phyloP scores from a whole-genome alignment of 2,329 filamentous ascomycete species.

The Fusarium sp. region DNA sequence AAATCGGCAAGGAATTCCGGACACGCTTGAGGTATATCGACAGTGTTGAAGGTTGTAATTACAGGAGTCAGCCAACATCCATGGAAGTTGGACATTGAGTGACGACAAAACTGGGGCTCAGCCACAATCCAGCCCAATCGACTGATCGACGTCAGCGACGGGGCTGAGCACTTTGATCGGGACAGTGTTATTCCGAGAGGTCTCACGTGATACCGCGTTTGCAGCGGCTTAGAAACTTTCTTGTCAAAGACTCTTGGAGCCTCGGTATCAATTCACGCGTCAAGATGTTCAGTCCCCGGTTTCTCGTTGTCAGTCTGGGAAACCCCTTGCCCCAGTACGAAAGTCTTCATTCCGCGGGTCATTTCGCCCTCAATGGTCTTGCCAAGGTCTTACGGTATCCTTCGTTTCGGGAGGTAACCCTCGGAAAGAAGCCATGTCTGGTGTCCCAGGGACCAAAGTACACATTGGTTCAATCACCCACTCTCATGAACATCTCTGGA shows the following conservation, averaged over 20 bases:
- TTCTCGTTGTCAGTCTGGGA: constrained; percentile 88
- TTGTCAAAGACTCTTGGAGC: constrained; percentile 4
- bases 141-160: constrained; percentile 48
- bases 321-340: constrained; percentile 82
- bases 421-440: constrained; percentile 65
- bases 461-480: constrained; percentile 79
- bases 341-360: constrained; percentile 89
- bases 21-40: constrained; percentile 30
- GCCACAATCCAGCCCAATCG: constrained; percentile 50
- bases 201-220: constrained; percentile 47
- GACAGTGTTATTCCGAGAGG: constrained; percentile 13
- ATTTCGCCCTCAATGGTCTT: constrained; percentile 77
- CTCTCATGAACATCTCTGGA: constrained; percentile 88
- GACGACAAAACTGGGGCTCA: constrained; percentile 49
- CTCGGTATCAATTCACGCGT: constrained; percentile 26
- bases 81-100: constrained; percentile 41
- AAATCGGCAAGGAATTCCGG: constrained; percentile 21
- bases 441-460: constrained; percentile 64
- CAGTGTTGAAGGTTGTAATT: constrained; percentile 26
- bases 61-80: constrained; percentile 31
- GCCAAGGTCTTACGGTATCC: constrained; percentile 60
- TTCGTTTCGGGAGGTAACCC: constrained; percentile 58
- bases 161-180: constrained; percentile 33
- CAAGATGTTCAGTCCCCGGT: constrained; percentile 58
- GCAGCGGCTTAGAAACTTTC: constrained; percentile 7